Evolutionary conservation across 345 rosid species (phyloP), one percentile per base, ranked within the genome.

Genomic region (Eucalyptus melliodora): DNA sequence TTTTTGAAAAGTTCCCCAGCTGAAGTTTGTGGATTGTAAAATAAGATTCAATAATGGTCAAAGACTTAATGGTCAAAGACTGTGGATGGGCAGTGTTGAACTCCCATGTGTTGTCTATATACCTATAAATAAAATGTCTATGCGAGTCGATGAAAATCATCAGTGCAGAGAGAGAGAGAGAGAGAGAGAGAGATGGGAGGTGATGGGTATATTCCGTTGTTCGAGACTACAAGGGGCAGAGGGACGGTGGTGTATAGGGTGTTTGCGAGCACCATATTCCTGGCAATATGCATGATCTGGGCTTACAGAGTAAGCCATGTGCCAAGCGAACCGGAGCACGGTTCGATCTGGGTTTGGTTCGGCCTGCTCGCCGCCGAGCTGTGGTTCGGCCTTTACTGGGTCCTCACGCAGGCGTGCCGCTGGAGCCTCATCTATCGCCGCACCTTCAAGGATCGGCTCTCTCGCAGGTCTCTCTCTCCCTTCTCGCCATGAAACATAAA

Each of bases 391-490:
- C 86, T 93, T 17, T 93, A 90, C 77, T 95, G 97, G 97, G 30
- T 94, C 65, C 34, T 90, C 37, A 92, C 91, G 49, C 95, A 93
- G 86, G 90, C 94, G 26, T 90, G 90, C 26, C 91, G 96, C 6
- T 95, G 95, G 96, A 94, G 91, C 86, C 89, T 47, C 15, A 87
- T 92, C 59, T 88, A 55, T 47, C 80, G 92, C 44, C 89, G 27
- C 67, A 92, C 96, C 86, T 93, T 93, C 95, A 93, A 91, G 87
- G 93, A 93, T 50, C 90, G 92, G 59, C 95, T 95, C 81, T 92
- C 91, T 21, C 92, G 82, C 40, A 95, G 96, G 96, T 93, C 80
- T 23, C 45, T 37, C 42, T n/a, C 67, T 62, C 34, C n/a, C 34
- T 62, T 34, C 31, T n/a, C 21, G 77, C 77, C 5, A 16, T n/a